These are phyloP conservation scores for Plasmodium yoelii DNA, from an alignment of 169 alveolate genomes.

Conservation along the genomic window DNA sequence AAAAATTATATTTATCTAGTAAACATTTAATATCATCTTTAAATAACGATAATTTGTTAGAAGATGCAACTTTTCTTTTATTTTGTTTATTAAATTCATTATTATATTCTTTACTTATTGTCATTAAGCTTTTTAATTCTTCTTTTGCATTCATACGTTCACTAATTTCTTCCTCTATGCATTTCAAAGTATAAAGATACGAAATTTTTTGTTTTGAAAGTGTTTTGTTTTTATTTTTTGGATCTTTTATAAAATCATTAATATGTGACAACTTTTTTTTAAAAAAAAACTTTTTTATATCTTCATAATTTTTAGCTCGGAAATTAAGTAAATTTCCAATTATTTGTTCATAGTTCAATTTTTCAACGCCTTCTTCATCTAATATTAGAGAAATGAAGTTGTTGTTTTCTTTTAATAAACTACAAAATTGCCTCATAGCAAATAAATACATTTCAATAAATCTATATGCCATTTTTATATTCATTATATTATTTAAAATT, in stretches of 20 bases:
- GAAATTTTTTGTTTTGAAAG: slow-evolving; percentile 44
- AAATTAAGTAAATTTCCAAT: slow-evolving; percentile 48
- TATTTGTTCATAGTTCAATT: slow-evolving; percentile 47
- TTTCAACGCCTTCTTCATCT: slow-evolving; percentile 54
- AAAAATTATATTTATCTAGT: slow-evolving; percentile 27
- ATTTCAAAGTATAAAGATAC: slow-evolving; percentile 47
- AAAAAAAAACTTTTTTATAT: slow-evolving; percentile 24
- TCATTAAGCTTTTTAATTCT: slow-evolving; percentile 45
- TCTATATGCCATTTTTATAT: slow-evolving; percentile 67
- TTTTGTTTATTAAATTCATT: slow-evolving; percentile 43
- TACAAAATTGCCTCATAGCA: slow-evolving; percentile 64
- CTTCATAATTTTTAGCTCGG: slow-evolving; percentile 63
- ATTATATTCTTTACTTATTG: slow-evolving; percentile 32
- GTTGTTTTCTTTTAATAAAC: slow-evolving; percentile 57
- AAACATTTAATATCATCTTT: slow-evolving; percentile 26
- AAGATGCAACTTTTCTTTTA: slow-evolving; percentile 38
- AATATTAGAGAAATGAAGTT: slow-evolving; percentile 52
- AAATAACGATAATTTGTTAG: slow-evolving; percentile 61
- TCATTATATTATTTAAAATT: slow-evolving; percentile 48
- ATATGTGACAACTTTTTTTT: slow-evolving; percentile 36
- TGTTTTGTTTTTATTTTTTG: not conserved
- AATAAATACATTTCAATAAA: slow-evolving; percentile 64
- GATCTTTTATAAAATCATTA: slow-evolving; percentile 15
- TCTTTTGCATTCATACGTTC: slow-evolving; percentile 58
- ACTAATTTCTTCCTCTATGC: slow-evolving; percentile 59